Percentiles rank a stretch among this genome's conserved stretches.
Conservation (phyloP, 352 stramenopile species). For the Pythium phragmiticola region DNA sequence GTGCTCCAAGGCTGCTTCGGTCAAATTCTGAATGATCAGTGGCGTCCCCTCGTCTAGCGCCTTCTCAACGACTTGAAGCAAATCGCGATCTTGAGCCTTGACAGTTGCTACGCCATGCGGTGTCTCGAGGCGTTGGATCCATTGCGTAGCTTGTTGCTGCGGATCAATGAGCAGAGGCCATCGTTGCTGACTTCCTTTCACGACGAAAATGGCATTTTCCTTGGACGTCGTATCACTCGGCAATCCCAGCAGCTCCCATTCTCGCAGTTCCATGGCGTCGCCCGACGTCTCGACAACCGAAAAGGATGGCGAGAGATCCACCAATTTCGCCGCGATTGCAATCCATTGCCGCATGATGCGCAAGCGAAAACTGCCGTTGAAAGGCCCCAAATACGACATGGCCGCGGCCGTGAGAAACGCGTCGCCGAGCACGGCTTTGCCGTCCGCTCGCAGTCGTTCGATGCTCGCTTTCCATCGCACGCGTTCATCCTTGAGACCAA, state of each 20-base stretch:
- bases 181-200: constrained; percentile 69
- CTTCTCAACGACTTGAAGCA: constrained; percentile 44
- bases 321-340: constrained; percentile 18
- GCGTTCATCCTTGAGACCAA: constrained; percentile 66
- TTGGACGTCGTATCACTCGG: constrained; percentile 88
- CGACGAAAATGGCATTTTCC: constrained; percentile 90
- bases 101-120: constrained; percentile 61
- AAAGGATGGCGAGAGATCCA: constrained; percentile 46
- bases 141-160: constrained; percentile 91
- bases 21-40: constrained; percentile 61
- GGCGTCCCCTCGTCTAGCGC: constrained; percentile 39
- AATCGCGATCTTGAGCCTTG: constrained; percentile 51
- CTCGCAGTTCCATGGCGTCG: constrained; percentile 78
- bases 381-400: constrained; percentile 65
- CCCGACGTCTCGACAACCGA: constrained; percentile 69
- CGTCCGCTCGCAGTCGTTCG: constrained; percentile 47
- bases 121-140: constrained; percentile 88
- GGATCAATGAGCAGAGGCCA: constrained; percentile 95
- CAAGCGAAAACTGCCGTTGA: constrained; percentile 46
- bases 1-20: constrained; percentile 44
- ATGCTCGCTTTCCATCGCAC: constrained; percentile 70
- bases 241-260: constrained; percentile 87
- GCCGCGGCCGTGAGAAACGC: constrained; percentile 60
- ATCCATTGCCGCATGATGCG: constrained; percentile 40
- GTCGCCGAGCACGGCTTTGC: constrained; percentile 50